phyloP scores from a whole-genome alignment of 2,329 filamentous ascomycete genomes.

The Leptosphaerulina australis region DNA sequence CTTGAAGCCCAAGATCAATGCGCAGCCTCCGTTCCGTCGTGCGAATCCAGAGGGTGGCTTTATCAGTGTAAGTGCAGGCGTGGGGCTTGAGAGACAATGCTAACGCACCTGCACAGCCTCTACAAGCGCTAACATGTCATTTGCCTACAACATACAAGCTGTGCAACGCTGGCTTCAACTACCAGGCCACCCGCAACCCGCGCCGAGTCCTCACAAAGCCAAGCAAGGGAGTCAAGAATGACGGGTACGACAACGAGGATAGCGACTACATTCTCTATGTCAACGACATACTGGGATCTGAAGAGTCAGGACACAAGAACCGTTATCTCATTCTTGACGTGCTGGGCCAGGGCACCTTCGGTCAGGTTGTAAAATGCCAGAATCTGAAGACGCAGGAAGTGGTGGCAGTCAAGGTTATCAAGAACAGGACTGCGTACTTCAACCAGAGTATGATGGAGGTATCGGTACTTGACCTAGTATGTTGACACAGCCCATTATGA shows the following conservation, averaged over 20 bases:
- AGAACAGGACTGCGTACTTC: constrained; percentile 98
- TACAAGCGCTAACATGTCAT: constrained; percentile 93
- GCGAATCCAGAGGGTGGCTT: constrained; percentile 97
- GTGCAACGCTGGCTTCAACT: constrained; percentile 97
- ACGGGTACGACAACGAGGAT: constrained; percentile 98
- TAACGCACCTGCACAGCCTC: constrained; percentile 64
- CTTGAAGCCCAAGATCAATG: constrained; percentile 79
- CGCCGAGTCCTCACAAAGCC: constrained; percentile 95
- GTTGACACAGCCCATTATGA: constrained; percentile 32
- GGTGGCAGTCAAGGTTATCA: constrained; percentile 98
- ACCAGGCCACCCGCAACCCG: constrained; percentile 96
- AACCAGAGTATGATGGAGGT: constrained; percentile 99
- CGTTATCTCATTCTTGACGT: constrained; percentile 97
- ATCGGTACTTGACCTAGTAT: constrained; percentile 90
- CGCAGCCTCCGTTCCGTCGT: constrained; percentile 87
- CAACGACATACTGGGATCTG: constrained; percentile 96
- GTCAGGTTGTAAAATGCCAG: constrained; percentile 98
- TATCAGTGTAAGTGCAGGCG: constrained; percentile 75
- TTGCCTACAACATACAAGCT: constrained; percentile 96
- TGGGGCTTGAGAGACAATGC: constrained; percentile 23
- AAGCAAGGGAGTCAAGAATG: constrained; percentile 97
- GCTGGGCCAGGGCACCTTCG: constrained; percentile 94
- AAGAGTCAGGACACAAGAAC: constrained; percentile 99
- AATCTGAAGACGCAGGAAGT: constrained; percentile 98
- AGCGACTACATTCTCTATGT: constrained; percentile 99